Base-by-base conservation (phyloP, 805 yeast genomes). In the Pichia paraexigua region DNA sequence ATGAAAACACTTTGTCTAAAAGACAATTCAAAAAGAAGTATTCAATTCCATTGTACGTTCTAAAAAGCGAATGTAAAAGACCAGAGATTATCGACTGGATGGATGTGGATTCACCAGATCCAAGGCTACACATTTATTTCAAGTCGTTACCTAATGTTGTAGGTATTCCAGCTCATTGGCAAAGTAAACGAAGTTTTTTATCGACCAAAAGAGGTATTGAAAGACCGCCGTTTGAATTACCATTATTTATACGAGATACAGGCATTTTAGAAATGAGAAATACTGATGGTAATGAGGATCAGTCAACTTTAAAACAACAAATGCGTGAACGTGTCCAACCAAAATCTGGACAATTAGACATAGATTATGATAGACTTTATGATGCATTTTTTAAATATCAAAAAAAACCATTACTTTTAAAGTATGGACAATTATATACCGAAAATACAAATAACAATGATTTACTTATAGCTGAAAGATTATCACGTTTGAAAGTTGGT, bases 261-360 rank as follows among this genome's bases (percentile, higher is more conserved):
- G 96, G 96, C 2, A 90, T 92, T 27, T 77, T 81, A 56, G 90
- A 87, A 50, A 86, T 92, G 95, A 77, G 97, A 63, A 79, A 80
- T 51, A 79, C 82, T 2, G 64, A 71, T 5, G 67, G 69, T 17
- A 76, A 71, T 17, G 76, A 71, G 43, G 82, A 77, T 5, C 46
- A 43, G 17, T 20, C 77, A 15, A 74, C 82, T 1, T 63, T 89
- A 58, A 82, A 85, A 62, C 94, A 87, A 60, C 75, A 78, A 61
- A 84, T 84, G 64, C 75, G 97, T 55, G 92, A 87, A 51, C 74
- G 86, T 48, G 95, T 90, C 0, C 97, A 88, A 64, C 97, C 97
- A 0, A 88, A 87, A 63, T 73, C 89, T 81, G 95, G 95, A 1
- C 74, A 82, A 48, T 65, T 92, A 22, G 98, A 92, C 63, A 77